Evolutionary conservation across 495 filamentous ascomycete species (phyloP).

Genomic region (Podospora tetraspora): DNA sequence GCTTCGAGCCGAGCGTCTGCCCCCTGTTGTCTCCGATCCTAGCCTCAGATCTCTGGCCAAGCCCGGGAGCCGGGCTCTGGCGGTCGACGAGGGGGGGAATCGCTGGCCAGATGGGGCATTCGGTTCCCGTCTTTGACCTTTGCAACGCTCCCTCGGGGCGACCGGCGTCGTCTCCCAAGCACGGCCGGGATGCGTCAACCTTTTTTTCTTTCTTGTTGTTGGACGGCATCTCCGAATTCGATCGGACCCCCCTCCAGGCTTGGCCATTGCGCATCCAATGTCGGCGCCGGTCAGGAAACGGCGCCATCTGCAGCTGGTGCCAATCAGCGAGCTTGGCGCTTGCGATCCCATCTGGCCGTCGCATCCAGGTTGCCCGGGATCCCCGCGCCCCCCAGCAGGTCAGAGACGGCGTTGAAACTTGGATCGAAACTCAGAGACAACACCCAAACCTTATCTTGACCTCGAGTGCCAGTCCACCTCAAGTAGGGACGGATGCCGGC

Average conservation of each 20-base stretch:
- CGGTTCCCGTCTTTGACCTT: not conserved
- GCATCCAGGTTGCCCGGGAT: not conserved
- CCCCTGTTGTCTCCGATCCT: constrained; percentile 27
- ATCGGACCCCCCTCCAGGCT: not conserved
- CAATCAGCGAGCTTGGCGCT: not conserved
- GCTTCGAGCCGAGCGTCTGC: constrained; percentile 15
- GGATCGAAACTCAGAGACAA: not conserved
- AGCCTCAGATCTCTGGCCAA: constrained; percentile 22
- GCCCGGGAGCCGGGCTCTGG: not conserved
- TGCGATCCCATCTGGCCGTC: not conserved
- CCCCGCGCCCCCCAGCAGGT: not conserved
- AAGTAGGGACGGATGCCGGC: not conserved
- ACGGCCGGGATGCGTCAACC: not conserved
- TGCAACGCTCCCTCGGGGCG: not conserved
- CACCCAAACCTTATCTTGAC: not conserved
- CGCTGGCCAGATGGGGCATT: not conserved
- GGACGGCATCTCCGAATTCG: not conserved
- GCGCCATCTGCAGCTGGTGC: not conserved
- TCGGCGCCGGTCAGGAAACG: not conserved
- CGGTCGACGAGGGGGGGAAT: not conserved
- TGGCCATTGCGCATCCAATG: not conserved
- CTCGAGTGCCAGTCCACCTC: not conserved
- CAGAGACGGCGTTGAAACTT: not conserved
- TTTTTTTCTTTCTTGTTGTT: not conserved
- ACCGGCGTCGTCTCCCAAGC: not conserved